phyloP scores from a whole-genome alignment of 2,329 filamentous ascomycete genomes.

The Penicillium brasilianum region DNA sequence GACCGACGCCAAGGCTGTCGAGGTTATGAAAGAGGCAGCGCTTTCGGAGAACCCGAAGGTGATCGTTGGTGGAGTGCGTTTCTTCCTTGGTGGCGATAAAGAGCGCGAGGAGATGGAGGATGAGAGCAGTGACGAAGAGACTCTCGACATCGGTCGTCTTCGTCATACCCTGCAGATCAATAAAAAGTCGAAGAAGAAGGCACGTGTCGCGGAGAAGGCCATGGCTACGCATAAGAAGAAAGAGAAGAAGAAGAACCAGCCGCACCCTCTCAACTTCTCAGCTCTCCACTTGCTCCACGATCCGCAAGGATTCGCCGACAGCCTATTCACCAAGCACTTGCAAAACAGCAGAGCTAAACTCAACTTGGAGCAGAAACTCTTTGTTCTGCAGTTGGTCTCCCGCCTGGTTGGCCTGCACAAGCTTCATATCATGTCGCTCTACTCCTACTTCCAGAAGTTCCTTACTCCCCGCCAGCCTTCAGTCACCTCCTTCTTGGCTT shows the following conservation, averaged over 20 bases:
- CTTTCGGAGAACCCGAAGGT: constrained; percentile 93
- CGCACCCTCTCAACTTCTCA: constrained; percentile 92
- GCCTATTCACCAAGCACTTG: constrained; percentile 86
- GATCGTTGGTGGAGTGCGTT: constrained; percentile 81
- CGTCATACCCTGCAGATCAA: constrained; percentile 89
- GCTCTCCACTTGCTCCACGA: constrained; percentile 92
- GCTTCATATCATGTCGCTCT: constrained; percentile 84
- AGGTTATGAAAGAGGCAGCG: constrained; percentile 94
- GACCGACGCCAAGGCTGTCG: constrained; percentile 93
- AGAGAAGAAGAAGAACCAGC: constrained; percentile 85
- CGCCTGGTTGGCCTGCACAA: constrained; percentile 91
- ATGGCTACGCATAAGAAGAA: constrained; percentile 79
- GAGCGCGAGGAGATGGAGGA: constrained; percentile 93
- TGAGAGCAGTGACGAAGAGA: constrained; percentile 78
- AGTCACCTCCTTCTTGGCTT: constrained; percentile 92
- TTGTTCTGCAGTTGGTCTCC: constrained; percentile 89
- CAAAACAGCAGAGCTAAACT: constrained; percentile 85
- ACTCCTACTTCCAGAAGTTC: constrained; percentile 95
- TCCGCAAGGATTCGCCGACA: constrained; percentile 90
- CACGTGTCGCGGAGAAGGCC: constrained; percentile 77
- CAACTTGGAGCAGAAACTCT: constrained; percentile 83
- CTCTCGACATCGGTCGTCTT: constrained; percentile 77
- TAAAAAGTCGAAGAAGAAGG: constrained; percentile 92
- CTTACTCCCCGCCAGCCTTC: constrained; percentile 85
- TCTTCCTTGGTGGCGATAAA: constrained; percentile 95